A percentile compares a stretch with the other conserved stretches of the same genome.
phyloP scores from a whole-genome alignment of 345 rosid genomes.

The Kandelia obovata region DNA sequence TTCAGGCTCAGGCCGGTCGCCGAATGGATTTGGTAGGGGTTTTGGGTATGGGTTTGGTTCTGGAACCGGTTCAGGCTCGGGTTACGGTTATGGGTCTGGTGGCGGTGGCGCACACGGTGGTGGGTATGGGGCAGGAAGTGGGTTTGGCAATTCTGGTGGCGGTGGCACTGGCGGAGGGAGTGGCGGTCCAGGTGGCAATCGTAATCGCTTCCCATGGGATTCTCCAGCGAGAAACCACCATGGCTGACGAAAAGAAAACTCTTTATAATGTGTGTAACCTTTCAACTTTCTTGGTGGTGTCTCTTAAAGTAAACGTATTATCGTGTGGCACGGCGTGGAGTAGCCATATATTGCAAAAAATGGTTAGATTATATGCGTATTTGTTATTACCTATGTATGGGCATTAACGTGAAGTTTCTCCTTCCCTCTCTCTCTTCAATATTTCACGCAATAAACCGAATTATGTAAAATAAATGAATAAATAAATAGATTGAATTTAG shows the following conservation, averaged over 20 bases:
- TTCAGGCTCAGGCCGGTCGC: conserved; percentile 71
- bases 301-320: not conserved
- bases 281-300: no score
- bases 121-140: conserved; percentile 70
- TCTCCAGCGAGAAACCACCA: conserved; percentile 16
- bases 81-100: conserved; percentile 70
- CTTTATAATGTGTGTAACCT: no score
- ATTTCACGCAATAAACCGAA: no score
- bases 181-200: conserved; percentile 23
- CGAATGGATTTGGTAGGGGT: conserved; percentile 69
- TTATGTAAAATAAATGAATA: no score
- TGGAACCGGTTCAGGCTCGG: conserved; percentile 56
- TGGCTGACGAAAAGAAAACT: conserved; percentile 13
- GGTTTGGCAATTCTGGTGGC: conserved; percentile 47
- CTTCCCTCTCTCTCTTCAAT: no score
- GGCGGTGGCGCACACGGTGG: conserved; percentile 73
- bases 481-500: no score
- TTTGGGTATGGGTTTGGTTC: conserved; percentile 70
- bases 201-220: conserved; percentile 1
- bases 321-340: not conserved
- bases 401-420: no score
- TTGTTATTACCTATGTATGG: no score
- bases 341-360: no score
- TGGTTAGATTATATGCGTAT: not conserved
- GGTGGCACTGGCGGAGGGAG: conserved; percentile 26